phyloP scores from a whole-genome alignment of 1,284 basidiomycete genomes.

The Cutaneotrichosporon sp. region DNA sequence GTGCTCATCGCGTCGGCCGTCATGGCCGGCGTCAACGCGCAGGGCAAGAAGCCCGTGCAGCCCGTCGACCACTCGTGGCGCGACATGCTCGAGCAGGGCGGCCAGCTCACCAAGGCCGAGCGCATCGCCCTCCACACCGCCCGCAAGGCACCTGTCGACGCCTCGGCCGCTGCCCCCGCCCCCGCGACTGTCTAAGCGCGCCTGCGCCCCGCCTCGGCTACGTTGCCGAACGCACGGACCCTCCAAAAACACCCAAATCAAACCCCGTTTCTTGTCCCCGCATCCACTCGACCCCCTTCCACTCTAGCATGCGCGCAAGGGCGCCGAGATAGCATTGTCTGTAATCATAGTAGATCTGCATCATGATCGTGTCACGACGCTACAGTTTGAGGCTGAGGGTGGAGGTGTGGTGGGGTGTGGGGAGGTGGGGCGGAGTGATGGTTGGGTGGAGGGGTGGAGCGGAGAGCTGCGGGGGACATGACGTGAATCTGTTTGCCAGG shows the following conservation, averaged over 20 bases:
- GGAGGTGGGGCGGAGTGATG: too few species aligned
- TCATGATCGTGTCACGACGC: not conserved
- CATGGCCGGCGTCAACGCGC: conserved; percentile 50
- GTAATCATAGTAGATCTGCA: conserved; percentile 10
- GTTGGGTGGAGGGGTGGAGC: too few species aligned
- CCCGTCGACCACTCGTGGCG: conserved; percentile 37
- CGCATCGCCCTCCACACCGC: conserved; percentile 18
- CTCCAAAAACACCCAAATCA: not conserved
- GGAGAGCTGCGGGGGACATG: too few species aligned
- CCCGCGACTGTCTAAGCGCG: not conserved
- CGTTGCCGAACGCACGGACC: conserved; percentile 2
- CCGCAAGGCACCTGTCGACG: conserved; percentile 7
- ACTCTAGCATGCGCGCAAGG: not conserved
- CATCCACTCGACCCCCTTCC: conserved; percentile 2
- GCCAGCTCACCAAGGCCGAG: conserved; percentile 21
- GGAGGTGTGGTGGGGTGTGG: too few species aligned
- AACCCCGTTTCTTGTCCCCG: not conserved
- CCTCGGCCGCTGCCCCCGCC: not conserved
- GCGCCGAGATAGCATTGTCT: conserved; percentile 9
- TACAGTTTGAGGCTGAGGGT: too few species aligned
- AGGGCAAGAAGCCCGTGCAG: conserved; percentile 30
- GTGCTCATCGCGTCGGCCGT: conserved; percentile 72
- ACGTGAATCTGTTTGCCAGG: too few species aligned
- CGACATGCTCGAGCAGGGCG: conserved; percentile 29
- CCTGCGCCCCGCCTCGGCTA: not conserved